Base-by-base conservation (phyloP, 768 basidiomycete species). In the Trametopsis cervina region DNA sequence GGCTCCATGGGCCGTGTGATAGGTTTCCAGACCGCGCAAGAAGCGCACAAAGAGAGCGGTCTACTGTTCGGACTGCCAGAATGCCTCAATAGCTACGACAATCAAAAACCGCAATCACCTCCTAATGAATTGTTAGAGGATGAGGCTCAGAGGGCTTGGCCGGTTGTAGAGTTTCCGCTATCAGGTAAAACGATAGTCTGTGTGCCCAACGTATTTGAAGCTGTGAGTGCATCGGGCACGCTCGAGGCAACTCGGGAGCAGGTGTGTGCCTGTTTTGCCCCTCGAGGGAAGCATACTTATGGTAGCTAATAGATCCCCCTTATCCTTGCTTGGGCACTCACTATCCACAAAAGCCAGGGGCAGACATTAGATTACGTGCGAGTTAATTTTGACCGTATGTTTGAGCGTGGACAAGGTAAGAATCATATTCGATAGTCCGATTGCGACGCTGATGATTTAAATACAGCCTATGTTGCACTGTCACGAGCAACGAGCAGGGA, bases 311-410 rank as follows among this genome's bases (percentile, higher is more conserved):
- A 79, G 75, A 53, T 81, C 6, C 76, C 78, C 2, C 54, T 84
- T 4, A 80, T 82, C 42, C 67, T 90, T 15, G 81, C 90, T 0
- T 92, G 89, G 85, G 89, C 89, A 0, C 71, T 92, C 60, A 84
- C 81, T 38, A 81, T 93, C 33, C 89, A 92, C 66, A 93, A 94
- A 60, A 83, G 83, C 2, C 91, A 95, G 61, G 91, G 91, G 0
- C 90, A 92, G 63, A 93, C 90, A 0, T 66, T 94, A 36, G 78
- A 88, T 44, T 73, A 87, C 42, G 86, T 93, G 49, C 85, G 81
- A 51, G 85, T 93, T 3, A 81, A 92, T 58, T 72, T 93, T 22
- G 62, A 67, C 50, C 72, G 76, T 35, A 83, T 79, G 1, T 94
- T 94, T 65, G 90, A 85, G 61, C 80, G 76, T 47, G 85, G 85